A percentile compares a stretch with the other conserved stretches of the same genome.
Conservation (phyloP, 139 green algal species). For the Coccomyxa sp. region DNA sequence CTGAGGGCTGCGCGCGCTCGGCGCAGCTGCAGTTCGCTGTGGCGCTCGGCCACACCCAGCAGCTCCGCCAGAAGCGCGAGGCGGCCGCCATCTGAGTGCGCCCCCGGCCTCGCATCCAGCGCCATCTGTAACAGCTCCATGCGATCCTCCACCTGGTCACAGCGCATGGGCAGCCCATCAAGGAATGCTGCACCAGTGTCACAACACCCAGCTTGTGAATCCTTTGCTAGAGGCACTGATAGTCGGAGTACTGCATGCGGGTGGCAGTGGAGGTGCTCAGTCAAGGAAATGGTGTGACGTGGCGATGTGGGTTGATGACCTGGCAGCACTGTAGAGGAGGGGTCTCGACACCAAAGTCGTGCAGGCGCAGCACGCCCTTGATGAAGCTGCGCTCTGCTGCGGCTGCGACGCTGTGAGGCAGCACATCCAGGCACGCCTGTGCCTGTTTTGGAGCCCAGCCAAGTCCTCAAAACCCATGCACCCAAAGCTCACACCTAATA, state of each 20-base stretch:
- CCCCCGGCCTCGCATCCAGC: neutral
- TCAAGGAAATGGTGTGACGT: neutral
- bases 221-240: neutral
- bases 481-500: slow-evolving; percentile 7
- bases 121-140: slow-evolving; percentile 1
- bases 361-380: slow-evolving; percentile 5
- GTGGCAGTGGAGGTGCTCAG: neutral
- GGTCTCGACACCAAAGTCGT: slow-evolving; percentile 18
- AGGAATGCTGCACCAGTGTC: neutral
- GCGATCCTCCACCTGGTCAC: slow-evolving; percentile 1
- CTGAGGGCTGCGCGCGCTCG: neutral
- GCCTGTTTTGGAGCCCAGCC: slow-evolving; percentile 17
- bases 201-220: neutral
- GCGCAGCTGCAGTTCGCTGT: neutral
- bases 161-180: neutral
- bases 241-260: neutral
- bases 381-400: slow-evolving; percentile 13
- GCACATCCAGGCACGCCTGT: slow-evolving; percentile 17
- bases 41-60: neutral
- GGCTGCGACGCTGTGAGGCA: slow-evolving; percentile 19
- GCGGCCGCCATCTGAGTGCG: neutral
- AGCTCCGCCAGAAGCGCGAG: neutral
- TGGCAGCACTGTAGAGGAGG: slow-evolving; percentile 23
- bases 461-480: neutral
- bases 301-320: neutral